These are phyloP conservation scores for Globisporangium polare DNA, from an alignment of 352 stramenopile species.

Conservation along the genomic window DNA sequence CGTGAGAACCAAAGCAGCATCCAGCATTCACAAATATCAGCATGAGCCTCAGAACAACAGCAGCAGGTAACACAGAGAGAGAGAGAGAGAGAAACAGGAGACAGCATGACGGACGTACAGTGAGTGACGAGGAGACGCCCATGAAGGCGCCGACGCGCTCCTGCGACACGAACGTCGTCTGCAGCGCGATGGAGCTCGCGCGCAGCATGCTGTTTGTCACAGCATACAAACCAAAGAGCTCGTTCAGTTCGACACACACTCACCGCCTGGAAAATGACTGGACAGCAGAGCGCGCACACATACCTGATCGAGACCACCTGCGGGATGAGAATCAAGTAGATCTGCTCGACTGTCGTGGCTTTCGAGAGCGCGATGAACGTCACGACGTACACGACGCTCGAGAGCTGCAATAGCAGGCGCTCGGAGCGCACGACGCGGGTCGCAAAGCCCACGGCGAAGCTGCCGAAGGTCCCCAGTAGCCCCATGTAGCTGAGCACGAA, in stretches of 20 bases:
- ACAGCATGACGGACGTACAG: constrained; percentile 26
- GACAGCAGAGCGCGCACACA: not conserved
- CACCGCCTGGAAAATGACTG: not conserved
- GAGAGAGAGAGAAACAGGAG: too few species aligned
- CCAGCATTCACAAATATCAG: not conserved
- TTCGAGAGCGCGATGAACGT: constrained; percentile 68
- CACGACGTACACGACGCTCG: constrained; percentile 60
- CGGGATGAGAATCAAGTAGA: constrained; percentile 59
- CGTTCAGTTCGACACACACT: not conserved
- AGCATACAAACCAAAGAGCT: constrained; percentile 7
- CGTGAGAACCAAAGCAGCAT: not conserved
- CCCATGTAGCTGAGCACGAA: constrained; percentile 85
- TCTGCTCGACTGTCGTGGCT: constrained; percentile 36
- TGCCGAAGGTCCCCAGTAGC: constrained; percentile 57
- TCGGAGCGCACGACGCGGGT: constrained; percentile 45
- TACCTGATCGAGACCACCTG: constrained; percentile 72
- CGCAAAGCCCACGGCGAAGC: constrained; percentile 54
- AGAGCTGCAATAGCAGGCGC: constrained; percentile 57
- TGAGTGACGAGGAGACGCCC: constrained; percentile 75
- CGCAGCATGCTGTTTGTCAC: constrained; percentile 52
- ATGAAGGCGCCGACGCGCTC: constrained; percentile 76
- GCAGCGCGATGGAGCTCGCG: constrained; percentile 71
- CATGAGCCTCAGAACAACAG: not conserved
- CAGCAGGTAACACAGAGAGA: not conserved
- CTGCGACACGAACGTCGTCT: constrained; percentile 66